Evolutionary conservation across 2,329 filamentous ascomycete genomes (phyloP), one percentile per base, ranked within the genome.

Genomic region (Arthrocladium fulminans): DNA sequence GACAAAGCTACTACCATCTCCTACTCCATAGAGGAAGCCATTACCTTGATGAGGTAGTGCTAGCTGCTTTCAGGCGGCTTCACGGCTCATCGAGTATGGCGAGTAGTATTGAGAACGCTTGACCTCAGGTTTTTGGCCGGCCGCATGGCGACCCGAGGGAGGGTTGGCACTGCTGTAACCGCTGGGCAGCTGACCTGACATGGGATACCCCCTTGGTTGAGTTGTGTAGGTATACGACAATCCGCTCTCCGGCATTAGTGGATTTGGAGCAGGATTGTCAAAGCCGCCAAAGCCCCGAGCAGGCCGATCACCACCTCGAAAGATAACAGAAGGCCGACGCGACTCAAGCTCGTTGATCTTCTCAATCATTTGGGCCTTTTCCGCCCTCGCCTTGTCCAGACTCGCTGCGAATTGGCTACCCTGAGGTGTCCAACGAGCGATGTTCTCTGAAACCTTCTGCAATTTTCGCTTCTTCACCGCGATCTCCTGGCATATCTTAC

Each of bases 401-500:
- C 51, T 56, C 29, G 52, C 51, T 23, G 32, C 22, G 46, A 58
- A 59, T 25, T 34, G 52, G 30, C 46, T 39, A 5, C 52, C 52
- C 35, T 59, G 55, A 19, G 40, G 39, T n/a, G 22, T 38, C 57
- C 57, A 59, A 9, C 57, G 45, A 9, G 20, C 29, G 27, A 59
- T 56, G 47, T 59, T 57, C 43, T 51, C 52, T 9, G 22, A 29
- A 27, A 52, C 49, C 41, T 48, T 55, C 29, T 50, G 47, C 40
- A 56, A 30, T 17, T 51, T 43, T 25, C 55, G 49, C 29, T 48
- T 22, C 44, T 59, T 59, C 29, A 53, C 47, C 6, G 35, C 39
- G 24, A 55, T 56, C 37, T 59, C 57, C 50, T 59, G 50, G 37
- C 57, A 59, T 9, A 49, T n/a, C 24, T 42, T 51, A 39, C 57